Conservation (phyloP, 768 basidiomycete species). For the Mycena haematopus region DNA sequence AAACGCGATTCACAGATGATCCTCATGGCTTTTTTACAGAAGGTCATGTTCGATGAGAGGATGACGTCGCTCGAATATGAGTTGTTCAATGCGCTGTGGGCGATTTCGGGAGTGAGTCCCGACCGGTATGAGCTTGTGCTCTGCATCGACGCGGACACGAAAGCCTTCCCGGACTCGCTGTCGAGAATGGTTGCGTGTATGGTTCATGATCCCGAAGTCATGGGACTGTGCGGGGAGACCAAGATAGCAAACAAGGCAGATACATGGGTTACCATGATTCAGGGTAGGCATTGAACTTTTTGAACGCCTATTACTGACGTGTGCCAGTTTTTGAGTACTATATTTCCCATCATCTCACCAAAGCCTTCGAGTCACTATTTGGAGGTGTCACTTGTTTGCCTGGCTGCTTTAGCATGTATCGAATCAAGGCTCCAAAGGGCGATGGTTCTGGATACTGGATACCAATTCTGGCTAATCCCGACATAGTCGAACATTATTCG, state of each 20-base stretch:
- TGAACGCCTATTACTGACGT: slow-evolving; percentile 3
- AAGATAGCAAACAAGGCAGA: slow-evolving; percentile 99
- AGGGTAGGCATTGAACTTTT: slow-evolving; percentile 78
- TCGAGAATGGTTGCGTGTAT: slow-evolving; percentile 96
- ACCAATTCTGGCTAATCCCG: slow-evolving; percentile 98
- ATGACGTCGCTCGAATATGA: slow-evolving; percentile 99
- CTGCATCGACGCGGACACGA: slow-evolving; percentile 97
- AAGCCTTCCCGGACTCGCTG: slow-evolving; percentile 98
- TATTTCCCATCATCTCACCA: slow-evolving; percentile 98
- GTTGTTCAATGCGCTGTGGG: slow-evolving; percentile 98
- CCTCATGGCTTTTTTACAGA: slow-evolving; percentile 98
- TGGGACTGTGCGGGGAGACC: slow-evolving; percentile 99
- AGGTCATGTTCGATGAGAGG: slow-evolving; percentile 99
- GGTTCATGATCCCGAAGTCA: slow-evolving; percentile 97
- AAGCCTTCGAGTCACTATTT: slow-evolving; percentile 99
- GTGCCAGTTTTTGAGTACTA: slow-evolving; percentile 96
- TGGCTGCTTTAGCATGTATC: slow-evolving; percentile 99
- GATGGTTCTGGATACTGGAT: slow-evolving; percentile 95
- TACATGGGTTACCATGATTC: slow-evolving; percentile 99
- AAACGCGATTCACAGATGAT: slow-evolving; percentile 99
- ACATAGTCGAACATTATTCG: slow-evolving; percentile 98
- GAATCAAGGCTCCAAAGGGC: slow-evolving; percentile 98
- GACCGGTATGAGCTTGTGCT: slow-evolving; percentile 95
- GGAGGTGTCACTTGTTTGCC: slow-evolving; percentile 99
- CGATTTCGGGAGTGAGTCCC: slow-evolving; percentile 92